Conservation (phyloP, 305 asterid species). For the Solanum chacoense region DNA sequence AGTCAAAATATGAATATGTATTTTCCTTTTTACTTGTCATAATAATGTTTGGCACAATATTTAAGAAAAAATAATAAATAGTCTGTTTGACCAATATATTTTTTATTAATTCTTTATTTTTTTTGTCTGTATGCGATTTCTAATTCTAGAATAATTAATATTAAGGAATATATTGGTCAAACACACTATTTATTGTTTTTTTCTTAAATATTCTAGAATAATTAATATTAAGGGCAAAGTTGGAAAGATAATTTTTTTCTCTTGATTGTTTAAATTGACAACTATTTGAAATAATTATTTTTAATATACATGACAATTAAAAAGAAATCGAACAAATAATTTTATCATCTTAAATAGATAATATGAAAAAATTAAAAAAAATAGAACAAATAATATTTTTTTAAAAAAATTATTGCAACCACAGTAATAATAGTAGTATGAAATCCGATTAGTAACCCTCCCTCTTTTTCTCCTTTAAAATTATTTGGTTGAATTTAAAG, state of each 20-base stretch:
- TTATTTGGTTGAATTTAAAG: not conserved
- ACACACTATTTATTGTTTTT: not conserved
- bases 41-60: too few species aligned
- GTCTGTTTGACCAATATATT: not conserved
- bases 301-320: not conserved
- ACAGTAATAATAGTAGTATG: not conserved
- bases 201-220: not conserved
- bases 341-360: not conserved
- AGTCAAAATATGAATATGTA: not conserved
- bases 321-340: too few species aligned
- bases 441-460: not conserved
- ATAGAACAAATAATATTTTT: too few species aligned
- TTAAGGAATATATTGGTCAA: not conserved
- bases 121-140: too few species aligned
- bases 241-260: too few species aligned
- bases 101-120: too few species aligned
- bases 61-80: too few species aligned
- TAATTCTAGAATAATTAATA: too few species aligned
- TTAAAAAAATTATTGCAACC: not conserved
- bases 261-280: too few species aligned
- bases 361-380: not conserved
- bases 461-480: not conserved
- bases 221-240: not conserved
- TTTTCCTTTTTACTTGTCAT: not conserved
- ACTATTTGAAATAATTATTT: too few species aligned